Evolutionary conservation across 352 stramenopile species (phyloP), one percentile per base, ranked within the genome.

Genomic region (Phytophthora boehmeriae): DNA sequence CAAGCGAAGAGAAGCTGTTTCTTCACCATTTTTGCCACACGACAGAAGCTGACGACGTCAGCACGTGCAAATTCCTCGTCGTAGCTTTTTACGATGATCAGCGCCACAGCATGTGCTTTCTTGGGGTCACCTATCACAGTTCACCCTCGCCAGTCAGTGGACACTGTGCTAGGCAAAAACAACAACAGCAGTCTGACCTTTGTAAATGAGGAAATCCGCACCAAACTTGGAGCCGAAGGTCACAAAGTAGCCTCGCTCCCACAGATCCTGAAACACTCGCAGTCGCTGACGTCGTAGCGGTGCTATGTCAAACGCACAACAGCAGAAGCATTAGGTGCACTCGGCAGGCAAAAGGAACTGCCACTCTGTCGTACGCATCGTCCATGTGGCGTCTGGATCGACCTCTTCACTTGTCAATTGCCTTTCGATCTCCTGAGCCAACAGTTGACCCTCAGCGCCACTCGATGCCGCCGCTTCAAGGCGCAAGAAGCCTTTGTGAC

Each of bases 211-310:
- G 47, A 88, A 92, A 42, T 95, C 83, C 4, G 80, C 81, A n/a
- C 81, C 83, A 52, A 95, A 95, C 64, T 95, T 95, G 35, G 83
- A 90, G 14, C 81, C 86, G 20, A 82, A 83, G 8, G 83, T 83
- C 32, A 95, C 80, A 42, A 80, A 68, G 42, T 88, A 89, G 9
- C 79, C 79, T 46, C 76, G 66, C 23, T 74, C 60, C 86, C 86
- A 95, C 4, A 93, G 58, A 42, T 95, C 80, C 0, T 22, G 51
- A 49, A 89, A 93, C n/a, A 93, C 75, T 22, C 57, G 71, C 20
- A 89, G 28, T 14, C 73, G 74, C 14, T 60, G 36, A 20, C 34
- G 49, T n/a, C 65, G 57, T 22, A 28, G 57, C 8, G 17, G n/a
- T 23, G 64, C 76, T 82, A 35, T 14, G 63, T 30, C 11, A 49